These are phyloP conservation scores for Malassezia pachydermatis DNA, from an alignment of 1,284 basidiomycete genomes.

Conservation along the genomic window DNA sequence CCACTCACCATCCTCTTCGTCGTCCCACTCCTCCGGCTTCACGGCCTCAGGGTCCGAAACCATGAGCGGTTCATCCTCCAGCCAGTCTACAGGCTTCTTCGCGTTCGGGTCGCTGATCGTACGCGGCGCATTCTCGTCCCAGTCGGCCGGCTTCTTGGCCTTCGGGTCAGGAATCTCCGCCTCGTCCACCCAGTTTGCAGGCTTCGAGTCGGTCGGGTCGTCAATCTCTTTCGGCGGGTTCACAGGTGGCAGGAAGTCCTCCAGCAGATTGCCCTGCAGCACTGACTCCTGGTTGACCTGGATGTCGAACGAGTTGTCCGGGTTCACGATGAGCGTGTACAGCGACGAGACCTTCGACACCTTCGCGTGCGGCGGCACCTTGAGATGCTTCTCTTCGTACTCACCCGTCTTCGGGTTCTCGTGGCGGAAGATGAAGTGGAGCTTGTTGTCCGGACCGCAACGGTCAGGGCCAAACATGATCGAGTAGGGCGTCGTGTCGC, in stretches of 20 bases:
- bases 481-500: constrained; percentile 47
- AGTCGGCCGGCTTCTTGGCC: constrained; percentile 56
- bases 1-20: constrained; percentile 99
- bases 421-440: constrained; percentile 48
- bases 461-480: constrained; percentile 49
- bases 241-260: constrained; percentile 89
- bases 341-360: constrained; percentile 41
- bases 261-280: constrained; percentile 68
- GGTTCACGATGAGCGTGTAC: constrained; percentile 61
- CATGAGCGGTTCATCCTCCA: constrained; percentile 70
- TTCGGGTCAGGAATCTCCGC: constrained; percentile 74
- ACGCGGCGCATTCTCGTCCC: constrained; percentile 43
- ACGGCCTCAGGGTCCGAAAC: constrained; percentile 85
- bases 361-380: constrained; percentile 64
- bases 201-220: constrained; percentile 82
- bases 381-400: constrained; percentile 93
- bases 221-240: constrained; percentile 88
- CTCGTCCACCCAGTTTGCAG: constrained; percentile 82
- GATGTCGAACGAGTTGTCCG: constrained; percentile 89
- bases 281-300: constrained; percentile 69
- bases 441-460: constrained; percentile 46
- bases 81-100: constrained; percentile 85
- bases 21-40: constrained; percentile 99
- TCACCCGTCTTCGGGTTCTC: constrained; percentile 50
- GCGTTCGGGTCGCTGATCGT: constrained; percentile 72